Percentiles rank a stretch among this genome's conserved stretches.
Conservation (phyloP, 164 flowering plant species). For the Euptelea pleiosperma region DNA sequence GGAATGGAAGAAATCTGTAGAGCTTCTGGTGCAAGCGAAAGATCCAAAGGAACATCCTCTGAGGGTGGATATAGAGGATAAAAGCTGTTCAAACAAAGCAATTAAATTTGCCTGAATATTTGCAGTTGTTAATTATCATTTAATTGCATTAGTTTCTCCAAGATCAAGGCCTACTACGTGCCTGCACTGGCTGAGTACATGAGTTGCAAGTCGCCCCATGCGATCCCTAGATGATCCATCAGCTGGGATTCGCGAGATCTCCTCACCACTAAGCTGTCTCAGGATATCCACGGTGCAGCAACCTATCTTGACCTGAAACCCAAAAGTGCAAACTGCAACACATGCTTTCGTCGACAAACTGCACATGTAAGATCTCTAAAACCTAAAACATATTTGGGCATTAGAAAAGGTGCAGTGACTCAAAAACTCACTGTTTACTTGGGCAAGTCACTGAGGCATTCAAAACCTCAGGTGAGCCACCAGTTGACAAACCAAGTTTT, state of each 20-base stretch:
- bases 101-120: not conserved
- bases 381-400: too few species aligned
- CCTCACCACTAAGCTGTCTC: slow-evolving; percentile 89
- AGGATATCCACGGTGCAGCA: slow-evolving; percentile 84
- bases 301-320: slow-evolving; percentile 69
- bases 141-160: not conserved
- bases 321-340: not conserved
- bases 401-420: too few species aligned
- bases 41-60: slow-evolving; percentile 77
- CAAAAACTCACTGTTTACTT: too few species aligned
- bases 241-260: slow-evolving; percentile 58
- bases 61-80: slow-evolving; percentile 95
- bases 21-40: slow-evolving; percentile 80
- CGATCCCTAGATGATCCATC: slow-evolving; percentile 68
- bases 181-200: slow-evolving; percentile 80
- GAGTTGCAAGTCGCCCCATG: slow-evolving; percentile 69
- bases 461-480: too few species aligned
- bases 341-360: not conserved
- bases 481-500: too few species aligned
- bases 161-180: slow-evolving; percentile 18
- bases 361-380: too few species aligned
- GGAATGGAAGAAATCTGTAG: slow-evolving; percentile 63
- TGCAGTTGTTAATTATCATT: not conserved
- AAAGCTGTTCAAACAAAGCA: slow-evolving; percentile 52
- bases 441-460: too few species aligned